Percentiles rank a stretch among this genome's conserved stretches.
phyloP scores from a whole-genome alignment of 1,139 yeast genomes.

The Candida mesenterica region DNA sequence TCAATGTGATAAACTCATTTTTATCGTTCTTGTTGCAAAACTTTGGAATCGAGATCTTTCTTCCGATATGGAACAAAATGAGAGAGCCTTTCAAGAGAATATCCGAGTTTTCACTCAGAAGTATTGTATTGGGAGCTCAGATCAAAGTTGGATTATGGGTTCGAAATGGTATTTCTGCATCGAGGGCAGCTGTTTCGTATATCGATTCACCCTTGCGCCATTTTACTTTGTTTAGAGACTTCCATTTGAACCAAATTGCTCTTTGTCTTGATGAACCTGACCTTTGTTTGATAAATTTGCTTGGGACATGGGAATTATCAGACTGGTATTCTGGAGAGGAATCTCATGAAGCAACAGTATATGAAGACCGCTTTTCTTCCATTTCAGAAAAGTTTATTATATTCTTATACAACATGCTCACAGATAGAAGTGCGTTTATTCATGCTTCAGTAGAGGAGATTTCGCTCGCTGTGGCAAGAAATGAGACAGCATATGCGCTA shows the following conservation, averaged over 20 bases:
- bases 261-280: constrained; percentile 45
- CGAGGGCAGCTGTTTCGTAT: constrained; percentile 45
- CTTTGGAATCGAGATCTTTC: constrained; percentile 25
- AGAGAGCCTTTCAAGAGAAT: constrained; percentile 36
- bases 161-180: constrained; percentile 63
- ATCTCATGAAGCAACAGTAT: constrained; percentile 41
- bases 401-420: constrained; percentile 55
- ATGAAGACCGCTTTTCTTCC: constrained; percentile 55
- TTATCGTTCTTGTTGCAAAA: constrained; percentile 42
- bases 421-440: constrained; percentile 52
- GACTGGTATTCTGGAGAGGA: constrained; percentile 50
- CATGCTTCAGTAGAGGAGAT: constrained; percentile 24
- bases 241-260: constrained; percentile 58
- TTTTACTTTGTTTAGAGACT: constrained; percentile 42
- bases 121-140: constrained; percentile 69
- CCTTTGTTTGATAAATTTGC: constrained; percentile 42
- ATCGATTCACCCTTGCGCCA: constrained; percentile 36
- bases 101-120: constrained; percentile 57
- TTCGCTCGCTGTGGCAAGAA: constrained; percentile 25
- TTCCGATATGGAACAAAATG: constrained; percentile 15
- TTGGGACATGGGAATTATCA: constrained; percentile 61
- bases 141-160: constrained; percentile 85
- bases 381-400: constrained; percentile 54
- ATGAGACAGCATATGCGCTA: constrained; percentile 45
- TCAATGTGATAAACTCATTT: constrained; percentile 59